These are phyloP conservation scores for Aspergillus terreus DNA, from an alignment of 2,329 filamentous ascomycete genomes.

Conservation along the genomic window DNA sequence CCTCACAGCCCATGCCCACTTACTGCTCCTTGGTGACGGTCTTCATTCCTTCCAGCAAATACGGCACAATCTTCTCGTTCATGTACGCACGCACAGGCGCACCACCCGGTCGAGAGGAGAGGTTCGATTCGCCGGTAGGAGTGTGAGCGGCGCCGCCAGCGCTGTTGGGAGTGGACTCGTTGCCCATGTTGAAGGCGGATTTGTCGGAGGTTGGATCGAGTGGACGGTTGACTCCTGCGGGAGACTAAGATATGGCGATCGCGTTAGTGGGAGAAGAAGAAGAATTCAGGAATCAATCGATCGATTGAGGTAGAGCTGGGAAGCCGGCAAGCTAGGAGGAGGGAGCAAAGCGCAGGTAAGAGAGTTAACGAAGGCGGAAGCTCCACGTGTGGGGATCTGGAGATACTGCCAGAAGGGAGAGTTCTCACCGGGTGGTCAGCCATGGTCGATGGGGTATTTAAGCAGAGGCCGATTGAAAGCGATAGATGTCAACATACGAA, in stretches of 20 bases:
- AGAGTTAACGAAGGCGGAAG: background rate
- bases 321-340: background rate
- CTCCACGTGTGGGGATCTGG: background rate
- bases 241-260: background rate
- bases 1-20: conserved; percentile 29
- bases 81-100: conserved; percentile 68
- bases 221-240: background rate
- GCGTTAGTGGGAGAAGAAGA: background rate
- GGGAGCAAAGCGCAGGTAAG: background rate
- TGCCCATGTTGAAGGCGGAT: conserved; percentile 17
- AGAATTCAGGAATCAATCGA: background rate
- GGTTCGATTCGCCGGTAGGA: conserved; percentile 32
- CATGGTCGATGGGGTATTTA: background rate
- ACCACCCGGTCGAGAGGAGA: conserved; percentile 56
- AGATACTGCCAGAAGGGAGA: background rate
- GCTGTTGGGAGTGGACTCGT: conserved; percentile 8
- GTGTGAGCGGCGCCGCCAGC: conserved; percentile 12
- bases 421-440: background rate
- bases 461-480: too few relatives aligned
- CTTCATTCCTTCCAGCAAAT: conserved; percentile 72
- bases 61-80: conserved; percentile 66
- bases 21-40: conserved; percentile 67
- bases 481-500: too few relatives aligned
- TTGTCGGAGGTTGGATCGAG: conserved; percentile 1
- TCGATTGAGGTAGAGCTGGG: background rate